Base-by-base conservation (phyloP, 345 rosid species). In the Brassica cretica region DNA sequence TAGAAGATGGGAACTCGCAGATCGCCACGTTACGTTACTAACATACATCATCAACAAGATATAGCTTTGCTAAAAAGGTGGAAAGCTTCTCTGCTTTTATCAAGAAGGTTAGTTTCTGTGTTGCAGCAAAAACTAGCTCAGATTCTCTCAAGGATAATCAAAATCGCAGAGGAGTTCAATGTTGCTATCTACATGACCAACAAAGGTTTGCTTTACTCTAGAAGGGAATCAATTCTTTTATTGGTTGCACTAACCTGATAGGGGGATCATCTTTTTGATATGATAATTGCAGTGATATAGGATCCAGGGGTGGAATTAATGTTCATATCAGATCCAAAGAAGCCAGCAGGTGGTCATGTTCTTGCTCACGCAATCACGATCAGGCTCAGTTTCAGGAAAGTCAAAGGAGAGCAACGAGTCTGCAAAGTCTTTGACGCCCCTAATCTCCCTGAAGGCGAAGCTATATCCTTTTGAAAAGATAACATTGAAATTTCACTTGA, bases 111-210 rank as follows among this genome's bases (percentile, higher is more conserved):
- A 29, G 35, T 7, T 49, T 83, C 33, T n/a, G 41, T 82, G 60
- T 76, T 80, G 76, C 91, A 93, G 99, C 96, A 93, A 93, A 93
- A 93, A 73, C 78, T 95, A 84, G 97, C 96, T 30, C 98, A 91
- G 79, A 93, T 16, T 24, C 59, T 53, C 9, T 53, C 59, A 53
- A 53, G 19, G 59, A 15, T 53, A 53, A 53, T 53, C 24, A 53
- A 53, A 53, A 53, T 53, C 1, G 59, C 59, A 53, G 59, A 53
- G 24, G 24, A 53, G 1, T 95, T 91, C 82, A 93, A 90, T 8
- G 90, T 95, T 44, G 98, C 97, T 60, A 92, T 91, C 75, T 93
- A 85, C 85, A 87, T 93, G 90, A 93, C 99, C 58, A 51, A 51
- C 58, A 21, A 91, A 85, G 99, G 96, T 90, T 82, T 33, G 27